A percentile compares a stretch with the other conserved stretches of the same genome.
phyloP scores from a whole-genome alignment of 1,284 basidiomycete genomes.

The Ganoderma multipileum region DNA sequence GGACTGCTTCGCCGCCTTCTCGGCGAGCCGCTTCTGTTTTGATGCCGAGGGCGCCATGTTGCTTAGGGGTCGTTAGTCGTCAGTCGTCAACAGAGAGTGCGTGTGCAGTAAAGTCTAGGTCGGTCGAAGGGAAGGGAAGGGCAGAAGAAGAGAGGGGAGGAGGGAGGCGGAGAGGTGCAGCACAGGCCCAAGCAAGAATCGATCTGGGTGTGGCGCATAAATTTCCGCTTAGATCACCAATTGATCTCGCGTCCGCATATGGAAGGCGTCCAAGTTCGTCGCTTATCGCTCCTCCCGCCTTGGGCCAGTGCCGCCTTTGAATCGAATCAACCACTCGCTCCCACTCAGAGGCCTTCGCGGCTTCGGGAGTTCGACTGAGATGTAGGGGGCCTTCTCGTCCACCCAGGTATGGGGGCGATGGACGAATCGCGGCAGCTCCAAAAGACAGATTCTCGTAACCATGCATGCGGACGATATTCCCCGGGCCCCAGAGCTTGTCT shows the following conservation, averaged over 20 bases:
- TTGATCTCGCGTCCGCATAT: slow-evolving; percentile 11
- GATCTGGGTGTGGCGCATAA: slow-evolving; percentile 30
- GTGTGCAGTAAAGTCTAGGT: neutral
- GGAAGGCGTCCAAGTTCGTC: slow-evolving; percentile 12
- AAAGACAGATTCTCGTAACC: neutral
- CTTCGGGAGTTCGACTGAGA: neutral
- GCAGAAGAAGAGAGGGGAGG: slow-evolving; percentile 7
- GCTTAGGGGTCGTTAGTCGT: slow-evolving; percentile 3
- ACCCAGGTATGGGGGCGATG: neutral
- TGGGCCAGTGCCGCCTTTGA: neutral
- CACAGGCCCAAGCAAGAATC: slow-evolving; percentile 13
- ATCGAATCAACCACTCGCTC: neutral
- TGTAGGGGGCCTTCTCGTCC: neutral
- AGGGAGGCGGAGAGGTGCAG: slow-evolving; percentile 6
- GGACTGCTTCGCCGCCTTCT: slow-evolving; percentile 85
- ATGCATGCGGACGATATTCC: neutral
- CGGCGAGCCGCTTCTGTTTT: slow-evolving; percentile 87
- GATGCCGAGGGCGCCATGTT: slow-evolving; percentile 79
- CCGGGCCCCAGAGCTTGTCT: neutral
- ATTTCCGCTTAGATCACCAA: slow-evolving; percentile 37
- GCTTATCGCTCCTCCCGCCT: neutral
- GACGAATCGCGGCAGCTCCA: neutral
- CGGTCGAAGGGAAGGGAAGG: slow-evolving; percentile 9
- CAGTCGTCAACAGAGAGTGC: slow-evolving; percentile 3
- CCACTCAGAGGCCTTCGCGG: neutral